phyloP scores from a whole-genome alignment of 2,329 filamentous ascomycete species.

The Aspergillus texensis region DNA sequence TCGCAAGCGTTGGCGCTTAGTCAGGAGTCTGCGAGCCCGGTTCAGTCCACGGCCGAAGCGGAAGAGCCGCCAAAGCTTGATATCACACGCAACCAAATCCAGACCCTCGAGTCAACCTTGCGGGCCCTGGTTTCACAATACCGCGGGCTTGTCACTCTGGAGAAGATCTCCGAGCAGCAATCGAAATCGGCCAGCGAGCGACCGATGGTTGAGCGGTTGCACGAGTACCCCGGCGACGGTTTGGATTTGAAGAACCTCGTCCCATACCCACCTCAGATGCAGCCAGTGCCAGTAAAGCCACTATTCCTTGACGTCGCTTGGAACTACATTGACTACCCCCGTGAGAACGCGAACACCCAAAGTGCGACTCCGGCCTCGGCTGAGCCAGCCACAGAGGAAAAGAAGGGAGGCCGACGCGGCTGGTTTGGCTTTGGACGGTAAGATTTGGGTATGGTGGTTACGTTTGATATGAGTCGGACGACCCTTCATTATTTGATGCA shows the following conservation, averaged over 20 bases:
- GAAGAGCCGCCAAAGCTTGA: slow-evolving; percentile 66
- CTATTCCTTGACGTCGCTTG: slow-evolving; percentile 95
- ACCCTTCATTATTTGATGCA: not conserved
- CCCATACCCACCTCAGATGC: slow-evolving; percentile 80
- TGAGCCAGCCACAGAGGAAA: slow-evolving; percentile 37
- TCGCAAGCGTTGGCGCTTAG: slow-evolving; percentile 69
- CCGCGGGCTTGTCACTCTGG: slow-evolving; percentile 82
- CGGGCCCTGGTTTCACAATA: slow-evolving; percentile 75
- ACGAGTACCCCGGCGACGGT: slow-evolving; percentile 71
- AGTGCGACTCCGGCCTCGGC: slow-evolving; percentile 30
- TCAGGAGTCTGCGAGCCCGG: slow-evolving; percentile 52
- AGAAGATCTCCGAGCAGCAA: slow-evolving; percentile 60
- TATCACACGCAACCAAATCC: slow-evolving; percentile 62
- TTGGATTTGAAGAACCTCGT: slow-evolving; percentile 81
- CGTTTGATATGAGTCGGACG: not conserved
- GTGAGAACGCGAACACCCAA: slow-evolving; percentile 47
- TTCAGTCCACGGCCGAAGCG: slow-evolving; percentile 46
- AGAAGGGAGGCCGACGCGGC: slow-evolving; percentile 65
- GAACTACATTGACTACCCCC: slow-evolving; percentile 95
- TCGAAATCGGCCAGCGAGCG: slow-evolving; percentile 44
- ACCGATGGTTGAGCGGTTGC: slow-evolving; percentile 74
- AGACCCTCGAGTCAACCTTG: slow-evolving; percentile 64
- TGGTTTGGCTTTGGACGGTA: slow-evolving; percentile 73
- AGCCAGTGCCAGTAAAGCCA: slow-evolving; percentile 86
- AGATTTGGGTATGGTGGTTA: slow-evolving; percentile 9